phyloP scores from a whole-genome alignment of 225 moss, liverwort and hornwort genomes.

The Marchantia polymorpha region DNA sequence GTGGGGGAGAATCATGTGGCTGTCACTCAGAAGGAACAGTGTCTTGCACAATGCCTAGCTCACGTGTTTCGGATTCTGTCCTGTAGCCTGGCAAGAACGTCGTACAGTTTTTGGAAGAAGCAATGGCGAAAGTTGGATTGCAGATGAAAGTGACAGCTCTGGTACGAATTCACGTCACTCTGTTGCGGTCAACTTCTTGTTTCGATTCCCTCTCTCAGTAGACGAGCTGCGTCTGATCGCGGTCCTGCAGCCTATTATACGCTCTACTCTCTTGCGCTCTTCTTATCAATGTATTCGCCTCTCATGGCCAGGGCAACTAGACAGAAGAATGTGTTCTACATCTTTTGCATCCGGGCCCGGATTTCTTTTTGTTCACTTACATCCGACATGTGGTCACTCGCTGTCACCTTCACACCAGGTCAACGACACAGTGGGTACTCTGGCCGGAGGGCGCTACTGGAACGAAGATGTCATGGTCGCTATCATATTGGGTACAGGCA shows the following conservation, averaged over 20 bases:
- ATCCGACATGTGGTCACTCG: too few relatives aligned
- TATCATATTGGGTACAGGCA: conserved; percentile 91
- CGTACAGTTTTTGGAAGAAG: conserved; percentile 48
- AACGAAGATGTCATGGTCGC: conserved; percentile 87
- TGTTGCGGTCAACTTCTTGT: neutral
- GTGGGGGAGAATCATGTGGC: neutral
- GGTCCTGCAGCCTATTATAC: too few relatives aligned
- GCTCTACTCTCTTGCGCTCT: too few relatives aligned
- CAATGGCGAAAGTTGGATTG: conserved; percentile 44
- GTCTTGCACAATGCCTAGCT: neutral
- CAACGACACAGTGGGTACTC: conserved; percentile 93
- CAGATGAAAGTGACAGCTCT: conserved; percentile 52
- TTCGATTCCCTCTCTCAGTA: neutral
- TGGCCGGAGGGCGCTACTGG: conserved; percentile 90
- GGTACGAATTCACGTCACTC: conserved; percentile 30
- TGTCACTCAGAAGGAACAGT: neutral
- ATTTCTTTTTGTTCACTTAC: too few relatives aligned
- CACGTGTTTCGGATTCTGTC: conserved; percentile 7
- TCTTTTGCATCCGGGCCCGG: neutral
- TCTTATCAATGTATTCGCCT: too few relatives aligned
- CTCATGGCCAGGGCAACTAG: neutral
- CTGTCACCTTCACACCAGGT: conserved; percentile 51
- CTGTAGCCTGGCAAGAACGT: conserved; percentile 46
- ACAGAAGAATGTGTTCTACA: neutral
- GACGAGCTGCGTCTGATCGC: too few relatives aligned